phyloP scores from a whole-genome alignment of 176 grass and related monocot genomes.

The Avena insularis region DNA sequence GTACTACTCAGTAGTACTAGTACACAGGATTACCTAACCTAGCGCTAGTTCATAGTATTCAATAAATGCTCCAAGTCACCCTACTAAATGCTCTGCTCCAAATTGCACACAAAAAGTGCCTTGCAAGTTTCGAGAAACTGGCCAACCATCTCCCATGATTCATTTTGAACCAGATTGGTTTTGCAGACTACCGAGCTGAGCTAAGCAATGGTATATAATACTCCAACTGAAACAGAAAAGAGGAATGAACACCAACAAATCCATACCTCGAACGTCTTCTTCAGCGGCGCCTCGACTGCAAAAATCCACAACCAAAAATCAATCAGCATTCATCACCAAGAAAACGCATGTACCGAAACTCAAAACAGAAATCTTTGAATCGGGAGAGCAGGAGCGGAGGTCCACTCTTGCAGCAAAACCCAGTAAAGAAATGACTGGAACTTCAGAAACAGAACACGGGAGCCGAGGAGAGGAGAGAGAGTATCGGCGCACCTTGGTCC shows the following conservation, averaged over 20 bases:
- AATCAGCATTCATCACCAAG: slow-evolving; percentile 13
- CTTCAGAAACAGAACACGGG: neutral
- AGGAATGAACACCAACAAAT: neutral
- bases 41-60: neutral
- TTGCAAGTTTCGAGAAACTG: neutral
- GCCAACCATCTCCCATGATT: neutral
- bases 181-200: slow-evolving; percentile 31
- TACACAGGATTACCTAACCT: neutral
- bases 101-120: neutral
- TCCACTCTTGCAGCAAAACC: neutral
- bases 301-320: slow-evolving; percentile 27
- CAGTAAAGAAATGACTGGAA: neutral
- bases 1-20: no score
- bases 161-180: neutral
- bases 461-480: neutral
- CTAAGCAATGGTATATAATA: neutral
- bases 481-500: slow-evolving; percentile 57
- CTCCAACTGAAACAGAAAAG: neutral
- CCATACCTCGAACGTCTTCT: slow-evolving; percentile 82
- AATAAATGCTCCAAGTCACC: neutral
- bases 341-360: neutral
- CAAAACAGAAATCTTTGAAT: neutral
- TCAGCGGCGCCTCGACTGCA: slow-evolving; percentile 74
- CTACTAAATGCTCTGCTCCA: neutral
- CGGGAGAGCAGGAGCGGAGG: neutral